Evolutionary conservation across 306 rosid species (phyloP), one percentile per base, ranked within the genome.

Genomic region (Lathyrus tuberosus): DNA sequence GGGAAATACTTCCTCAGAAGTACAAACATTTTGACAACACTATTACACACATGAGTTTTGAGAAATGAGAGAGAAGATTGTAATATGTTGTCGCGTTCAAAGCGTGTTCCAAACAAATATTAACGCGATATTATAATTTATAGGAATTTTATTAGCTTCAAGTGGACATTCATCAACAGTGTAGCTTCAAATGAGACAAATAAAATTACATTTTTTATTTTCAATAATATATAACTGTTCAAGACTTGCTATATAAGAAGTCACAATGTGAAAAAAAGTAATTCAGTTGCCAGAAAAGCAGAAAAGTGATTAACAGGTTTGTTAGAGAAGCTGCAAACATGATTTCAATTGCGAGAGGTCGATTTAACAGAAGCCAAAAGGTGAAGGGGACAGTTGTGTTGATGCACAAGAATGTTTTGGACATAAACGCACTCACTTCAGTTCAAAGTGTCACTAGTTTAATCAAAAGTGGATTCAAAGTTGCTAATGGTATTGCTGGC

Each of bases 401-500:
- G 73, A 56, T 43, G 67, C 52, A 13, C 8, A 65, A 65, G 73
- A 56, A 74, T 51, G 67, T 66, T 24, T 22, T 74, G 6, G 78
- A 74, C 37, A 41, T 74, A 56, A 74, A 54, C 16, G 65, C 38
- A n/a, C 15, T 72, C 46, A 64, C 66, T 1, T 33, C 33, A 18
- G 42, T n/a, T 14, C 37, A 67, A 8, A 18, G 17, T 10, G 46
- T 18, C 22, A 8, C 16, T 24, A 10, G 43, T 22, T 15, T 48
- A 38, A 4, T 72, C 2, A 9, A 5, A 3, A 24, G 12, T 22
- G 60, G 7, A 13, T 5, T 3, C 20, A 42, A 14, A 31, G 43
- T 41, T 2, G 40, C 43, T 37, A 10, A 33, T 8, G 52, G 46
- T 33, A 4, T 53, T 37, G 0, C 22, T 75, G 51, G 28, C 73